A percentile compares a stretch with the other conserved stretches of the same genome.
phyloP scores from a whole-genome alignment of 371 early-diverging fungal species.

The Mortierella sp. region DNA sequence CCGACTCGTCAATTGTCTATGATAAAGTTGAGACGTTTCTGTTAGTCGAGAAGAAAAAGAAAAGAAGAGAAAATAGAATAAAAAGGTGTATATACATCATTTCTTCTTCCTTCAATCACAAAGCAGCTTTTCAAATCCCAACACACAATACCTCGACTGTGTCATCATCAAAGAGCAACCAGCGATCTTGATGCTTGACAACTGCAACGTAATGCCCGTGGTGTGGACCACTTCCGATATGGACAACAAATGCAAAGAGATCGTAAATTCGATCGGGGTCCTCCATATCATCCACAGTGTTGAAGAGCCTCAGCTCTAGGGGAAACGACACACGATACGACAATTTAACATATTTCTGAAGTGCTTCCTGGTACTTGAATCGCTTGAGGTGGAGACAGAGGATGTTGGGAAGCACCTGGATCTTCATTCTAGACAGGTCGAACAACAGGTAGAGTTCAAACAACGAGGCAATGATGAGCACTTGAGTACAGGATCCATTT shows the following conservation, averaged over 20 bases:
- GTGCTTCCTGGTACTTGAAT: slow-evolving; percentile 95
- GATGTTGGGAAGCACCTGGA: slow-evolving; percentile 92
- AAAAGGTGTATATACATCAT: background rate
- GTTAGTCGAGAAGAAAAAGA: background rate
- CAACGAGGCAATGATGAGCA: too few relatives aligned
- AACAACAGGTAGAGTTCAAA: too few relatives aligned
- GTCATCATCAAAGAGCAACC: slow-evolving; percentile 97
- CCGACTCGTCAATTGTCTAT: slow-evolving; percentile 77
- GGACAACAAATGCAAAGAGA: slow-evolving; percentile 92
- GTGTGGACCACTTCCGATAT: slow-evolving; percentile 96
- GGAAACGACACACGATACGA: slow-evolving; percentile 96
- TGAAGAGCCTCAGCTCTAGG: slow-evolving; percentile 91
- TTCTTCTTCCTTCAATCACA: background rate
- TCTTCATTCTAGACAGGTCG: slow-evolving; percentile 82
- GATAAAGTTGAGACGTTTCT: background rate
- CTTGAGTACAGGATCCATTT: too few relatives aligned
- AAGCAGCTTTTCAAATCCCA: background rate
- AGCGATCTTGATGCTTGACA: slow-evolving; percentile 85
- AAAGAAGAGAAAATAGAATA: background rate
- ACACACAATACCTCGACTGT: slow-evolving; percentile 72
- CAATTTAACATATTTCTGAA: slow-evolving; percentile 91
- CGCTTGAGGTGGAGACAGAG: slow-evolving; percentile 95
- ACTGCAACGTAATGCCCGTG: slow-evolving; percentile 97
- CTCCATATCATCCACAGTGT: slow-evolving; percentile 92
- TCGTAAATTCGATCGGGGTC: slow-evolving; percentile 88